Evolutionary conservation across 176 grass and related monocot species (phyloP).

Genomic region (Musa troglodytarum): DNA sequence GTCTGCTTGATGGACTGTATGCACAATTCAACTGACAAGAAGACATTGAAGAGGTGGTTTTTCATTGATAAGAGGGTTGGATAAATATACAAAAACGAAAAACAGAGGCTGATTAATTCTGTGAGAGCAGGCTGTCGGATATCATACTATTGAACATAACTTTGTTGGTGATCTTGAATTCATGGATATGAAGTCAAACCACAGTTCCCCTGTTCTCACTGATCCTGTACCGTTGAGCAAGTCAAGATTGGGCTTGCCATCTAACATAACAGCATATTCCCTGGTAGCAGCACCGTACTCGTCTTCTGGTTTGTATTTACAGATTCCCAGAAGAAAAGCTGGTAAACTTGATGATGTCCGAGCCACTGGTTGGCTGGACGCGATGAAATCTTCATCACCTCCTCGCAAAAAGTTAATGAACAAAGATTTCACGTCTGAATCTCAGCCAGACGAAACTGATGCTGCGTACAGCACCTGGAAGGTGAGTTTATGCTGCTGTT

Average conservation of each 20-base stretch:
- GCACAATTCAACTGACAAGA: conserved; percentile 24
- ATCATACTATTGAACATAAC: background rate
- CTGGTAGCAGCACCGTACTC: conserved; percentile 33
- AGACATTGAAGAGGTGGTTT: conserved; percentile 24
- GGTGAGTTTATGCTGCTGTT: conserved; percentile 23
- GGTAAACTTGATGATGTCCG: conserved; percentile 52
- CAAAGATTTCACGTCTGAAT: conserved; percentile 6
- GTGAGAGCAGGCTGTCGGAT: conserved; percentile 8
- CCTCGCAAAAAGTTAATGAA: conserved; percentile 11
- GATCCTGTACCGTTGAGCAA: conserved; percentile 43
- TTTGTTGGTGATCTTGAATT: conserved; percentile 10
- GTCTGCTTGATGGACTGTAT: conserved; percentile 16
- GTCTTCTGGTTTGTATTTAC: conserved; percentile 30
- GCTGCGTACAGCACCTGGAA: conserved; percentile 29
- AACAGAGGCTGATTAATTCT: conserved; percentile 10
- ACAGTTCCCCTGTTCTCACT: conserved; percentile 61
- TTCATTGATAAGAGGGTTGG: conserved; percentile 26
- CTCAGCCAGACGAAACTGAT: conserved; percentile 3
- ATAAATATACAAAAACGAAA: background rate
- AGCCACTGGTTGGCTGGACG: conserved; percentile 23
- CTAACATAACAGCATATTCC: conserved; percentile 55
- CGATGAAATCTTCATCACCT: conserved; percentile 43
- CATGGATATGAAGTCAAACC: conserved; percentile 61
- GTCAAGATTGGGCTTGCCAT: conserved; percentile 35
- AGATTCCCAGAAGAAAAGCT: conserved; percentile 26